Conservation (phyloP, 129 eudicot genomes). For the carrot (Daucus carota) region DNA sequence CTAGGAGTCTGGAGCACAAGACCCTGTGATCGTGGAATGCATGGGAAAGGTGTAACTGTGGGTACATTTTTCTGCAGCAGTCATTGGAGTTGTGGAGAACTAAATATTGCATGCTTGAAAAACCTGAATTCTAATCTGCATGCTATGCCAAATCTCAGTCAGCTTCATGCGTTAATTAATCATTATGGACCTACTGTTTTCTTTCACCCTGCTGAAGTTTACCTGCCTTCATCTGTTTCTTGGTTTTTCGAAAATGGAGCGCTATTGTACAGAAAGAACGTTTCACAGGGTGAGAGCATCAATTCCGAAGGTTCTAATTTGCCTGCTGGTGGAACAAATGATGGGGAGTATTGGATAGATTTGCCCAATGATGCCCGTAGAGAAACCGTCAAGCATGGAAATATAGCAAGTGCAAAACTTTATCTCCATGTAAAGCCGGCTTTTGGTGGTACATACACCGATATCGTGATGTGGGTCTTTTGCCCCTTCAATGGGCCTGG, state of each 20-base stretch:
- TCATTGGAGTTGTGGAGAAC: conserved; percentile 31
- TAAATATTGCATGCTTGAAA: conserved; percentile 56
- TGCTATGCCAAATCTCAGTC: conserved; percentile 84
- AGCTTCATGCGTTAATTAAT: conserved; percentile 62
- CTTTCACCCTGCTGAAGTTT: conserved; percentile 75
- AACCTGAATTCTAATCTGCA: conserved; percentile 34
- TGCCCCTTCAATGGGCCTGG: conserved; percentile 92
- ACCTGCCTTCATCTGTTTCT: conserved; percentile 79
- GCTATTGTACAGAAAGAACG: conserved; percentile 36
- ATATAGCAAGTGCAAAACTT: conserved; percentile 59
- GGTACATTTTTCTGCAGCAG: conserved; percentile 78
- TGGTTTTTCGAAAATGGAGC: conserved; percentile 89
- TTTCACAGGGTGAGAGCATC: conserved; percentile 40
- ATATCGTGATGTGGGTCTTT: conserved; percentile 84
- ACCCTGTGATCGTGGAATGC: conserved; percentile 67
- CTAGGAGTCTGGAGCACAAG: conserved; percentile 65
- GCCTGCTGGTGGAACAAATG: conserved; percentile 72
- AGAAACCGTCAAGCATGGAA: conserved; percentile 55
- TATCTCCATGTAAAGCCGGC: conserved; percentile 89
- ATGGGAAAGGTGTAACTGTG: conserved; percentile 54
- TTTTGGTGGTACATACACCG: conserved; percentile 78
- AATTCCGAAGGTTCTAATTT: conserved; percentile 64
- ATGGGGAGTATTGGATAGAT: conserved; percentile 75
- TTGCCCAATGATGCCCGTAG: conserved; percentile 44
- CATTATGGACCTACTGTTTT: conserved; percentile 82